Percentiles rank a stretch among this genome's conserved stretches.
Evolutionary conservation across 78 protist genomes (phyloP).

Genomic region (Dictyostelium discoideum): DNA sequence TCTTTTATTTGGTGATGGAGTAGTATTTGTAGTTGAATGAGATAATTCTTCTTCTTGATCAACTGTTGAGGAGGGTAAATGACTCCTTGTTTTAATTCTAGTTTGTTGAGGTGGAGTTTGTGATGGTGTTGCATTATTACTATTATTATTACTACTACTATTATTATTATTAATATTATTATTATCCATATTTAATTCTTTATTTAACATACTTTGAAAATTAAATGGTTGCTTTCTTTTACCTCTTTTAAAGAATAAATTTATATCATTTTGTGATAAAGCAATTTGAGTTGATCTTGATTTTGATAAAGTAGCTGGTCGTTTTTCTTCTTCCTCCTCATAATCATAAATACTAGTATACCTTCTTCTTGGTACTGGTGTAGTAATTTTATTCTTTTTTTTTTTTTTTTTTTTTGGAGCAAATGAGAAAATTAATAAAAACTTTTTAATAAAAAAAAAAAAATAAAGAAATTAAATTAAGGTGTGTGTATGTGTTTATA

Average conservation of each 20-base stretch:
- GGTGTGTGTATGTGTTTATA: background rate
- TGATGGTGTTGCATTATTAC: background rate
- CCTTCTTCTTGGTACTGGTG: background rate
- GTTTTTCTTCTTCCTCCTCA: constrained; percentile 22
- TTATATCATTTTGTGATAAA: background rate
- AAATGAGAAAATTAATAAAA: too few species aligned
- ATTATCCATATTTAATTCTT: background rate
- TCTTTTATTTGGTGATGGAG: background rate
- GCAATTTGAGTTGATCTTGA: constrained; percentile 13
- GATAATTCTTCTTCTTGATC: background rate
- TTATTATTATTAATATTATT: background rate
- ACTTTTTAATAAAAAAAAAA: background rate
- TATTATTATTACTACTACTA: background rate
- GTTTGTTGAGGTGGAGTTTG: background rate
- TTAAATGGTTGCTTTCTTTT: background rate
- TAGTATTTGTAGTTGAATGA: background rate
- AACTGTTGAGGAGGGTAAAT: background rate
- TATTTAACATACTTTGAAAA: background rate
- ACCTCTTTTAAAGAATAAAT: background rate
- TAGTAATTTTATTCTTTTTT: background rate
- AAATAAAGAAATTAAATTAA: background rate
- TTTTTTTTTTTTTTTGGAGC: too few species aligned
- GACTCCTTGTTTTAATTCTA: background rate
- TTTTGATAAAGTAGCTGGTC: background rate
- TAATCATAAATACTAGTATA: background rate